These are phyloP conservation scores for Aspergillus amoenus DNA, from an alignment of 2,329 filamentous ascomycete genomes.

Conservation along the genomic window DNA sequence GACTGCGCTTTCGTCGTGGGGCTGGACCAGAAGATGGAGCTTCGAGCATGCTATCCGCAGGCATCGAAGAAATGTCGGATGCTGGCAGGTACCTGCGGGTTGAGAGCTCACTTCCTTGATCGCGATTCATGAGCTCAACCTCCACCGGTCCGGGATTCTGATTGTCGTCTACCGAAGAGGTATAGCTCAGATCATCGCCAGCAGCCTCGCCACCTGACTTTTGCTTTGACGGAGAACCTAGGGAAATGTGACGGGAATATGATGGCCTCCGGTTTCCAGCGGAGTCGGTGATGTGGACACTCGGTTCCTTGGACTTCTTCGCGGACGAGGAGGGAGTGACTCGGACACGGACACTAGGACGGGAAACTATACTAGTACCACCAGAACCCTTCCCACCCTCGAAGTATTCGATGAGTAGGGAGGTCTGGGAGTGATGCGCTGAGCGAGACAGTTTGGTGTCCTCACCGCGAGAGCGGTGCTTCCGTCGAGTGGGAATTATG, in stretches of 20 bases:
- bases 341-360: slow-evolving; percentile 77
- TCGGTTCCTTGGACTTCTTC: slow-evolving; percentile 53
- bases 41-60: slow-evolving; percentile 69
- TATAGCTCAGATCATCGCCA: slow-evolving; percentile 64
- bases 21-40: slow-evolving; percentile 49
- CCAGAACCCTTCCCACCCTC: slow-evolving; percentile 68
- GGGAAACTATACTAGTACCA: slow-evolving; percentile 54
- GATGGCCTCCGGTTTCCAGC: slow-evolving; percentile 71
- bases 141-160: slow-evolving; percentile 77
- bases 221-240: slow-evolving; percentile 46
- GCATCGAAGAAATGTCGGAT: slow-evolving; percentile 86
- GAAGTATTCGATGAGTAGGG: slow-evolving; percentile 91
- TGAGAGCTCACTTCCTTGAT: slow-evolving; percentile 67
- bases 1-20: slow-evolving; percentile 49
- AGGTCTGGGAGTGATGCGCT: slow-evolving; percentile 73
- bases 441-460: slow-evolving; percentile 52
- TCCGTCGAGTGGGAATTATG: slow-evolving; percentile 72
- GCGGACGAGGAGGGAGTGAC: slow-evolving; percentile 70
- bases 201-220: slow-evolving; percentile 33
- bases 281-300: slow-evolving; percentile 82
- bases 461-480: slow-evolving; percentile 58
- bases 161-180: slow-evolving; percentile 77
- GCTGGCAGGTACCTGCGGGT: slow-evolving; percentile 63
- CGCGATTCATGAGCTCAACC: slow-evolving; percentile 74
- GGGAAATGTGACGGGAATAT: slow-evolving; percentile 66